These are phyloP conservation scores for Neopestalotiopsis clavispora DNA, from an alignment of 2,329 filamentous ascomycete species.

Conservation along the genomic window DNA sequence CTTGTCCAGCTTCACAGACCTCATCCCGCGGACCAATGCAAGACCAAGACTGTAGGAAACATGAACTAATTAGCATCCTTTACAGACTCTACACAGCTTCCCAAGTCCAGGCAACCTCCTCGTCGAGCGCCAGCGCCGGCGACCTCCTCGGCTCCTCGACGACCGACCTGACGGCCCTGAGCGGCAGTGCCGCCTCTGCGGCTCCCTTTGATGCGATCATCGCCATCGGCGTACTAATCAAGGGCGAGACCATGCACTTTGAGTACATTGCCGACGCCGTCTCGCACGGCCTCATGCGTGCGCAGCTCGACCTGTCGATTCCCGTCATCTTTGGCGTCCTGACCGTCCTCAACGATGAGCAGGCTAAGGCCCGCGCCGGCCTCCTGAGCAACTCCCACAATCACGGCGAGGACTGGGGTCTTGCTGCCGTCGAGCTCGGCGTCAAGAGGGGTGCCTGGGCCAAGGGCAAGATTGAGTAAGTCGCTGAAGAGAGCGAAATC, in stretches of 20 bases:
- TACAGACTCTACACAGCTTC: slow-evolving; percentile 81
- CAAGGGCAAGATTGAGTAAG: slow-evolving; percentile 64
- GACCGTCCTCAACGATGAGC: slow-evolving; percentile 86
- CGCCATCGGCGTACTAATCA: slow-evolving; percentile 94
- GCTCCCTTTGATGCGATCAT: slow-evolving; percentile 90
- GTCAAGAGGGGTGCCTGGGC: slow-evolving; percentile 86
- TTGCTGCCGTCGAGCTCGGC: slow-evolving; percentile 91
- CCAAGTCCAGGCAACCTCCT: slow-evolving; percentile 74
- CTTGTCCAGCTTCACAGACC: no score
- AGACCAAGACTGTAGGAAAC: no score
- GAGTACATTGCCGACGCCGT: slow-evolving; percentile 96
- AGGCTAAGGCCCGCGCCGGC: slow-evolving; percentile 84
- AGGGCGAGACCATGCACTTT: slow-evolving; percentile 99
- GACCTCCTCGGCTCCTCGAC: slow-evolving; percentile 76
- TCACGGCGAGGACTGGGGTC: slow-evolving; percentile 96
- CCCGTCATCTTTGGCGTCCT: slow-evolving; percentile 92
- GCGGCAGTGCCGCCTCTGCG: slow-evolving; percentile 44
- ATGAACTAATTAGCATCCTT: slow-evolving; percentile 9
- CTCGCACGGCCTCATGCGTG: slow-evolving; percentile 89
- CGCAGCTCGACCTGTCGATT: slow-evolving; percentile 86
- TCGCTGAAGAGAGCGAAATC: no score
- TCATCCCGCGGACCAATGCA: no score
- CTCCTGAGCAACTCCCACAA: slow-evolving; percentile 76
- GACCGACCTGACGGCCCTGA: slow-evolving; percentile 65
- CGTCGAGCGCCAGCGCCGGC: slow-evolving; percentile 69